These are phyloP conservation scores for Claviceps purpurea DNA, from an alignment of 2,329 filamentous ascomycete genomes.

Conservation along the genomic window DNA sequence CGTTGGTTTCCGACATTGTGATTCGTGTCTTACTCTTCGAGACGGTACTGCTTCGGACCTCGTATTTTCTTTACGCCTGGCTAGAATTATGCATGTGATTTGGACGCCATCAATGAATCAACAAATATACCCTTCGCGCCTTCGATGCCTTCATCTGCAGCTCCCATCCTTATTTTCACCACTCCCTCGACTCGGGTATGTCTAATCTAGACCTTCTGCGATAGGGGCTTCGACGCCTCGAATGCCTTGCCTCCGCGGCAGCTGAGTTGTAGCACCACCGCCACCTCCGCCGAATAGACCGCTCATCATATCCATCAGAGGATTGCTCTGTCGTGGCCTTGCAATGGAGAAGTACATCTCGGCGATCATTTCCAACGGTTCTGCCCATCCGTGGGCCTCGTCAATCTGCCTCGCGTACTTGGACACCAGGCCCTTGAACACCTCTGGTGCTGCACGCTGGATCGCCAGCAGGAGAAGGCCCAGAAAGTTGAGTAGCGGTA, in stretches of 20 bases:
- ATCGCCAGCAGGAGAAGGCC: slow-evolving; percentile 71
- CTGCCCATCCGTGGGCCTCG: slow-evolving; percentile 67
- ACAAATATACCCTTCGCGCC: slow-evolving; percentile 1
- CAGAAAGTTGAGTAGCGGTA: slow-evolving; percentile 93
- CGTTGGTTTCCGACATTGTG: too few relatives aligned
- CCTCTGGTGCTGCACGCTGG: slow-evolving; percentile 62
- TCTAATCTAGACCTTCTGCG: slow-evolving; percentile 46
- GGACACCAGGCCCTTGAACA: slow-evolving; percentile 67
- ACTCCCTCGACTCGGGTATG: not conserved
- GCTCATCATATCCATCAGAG: slow-evolving; percentile 96
- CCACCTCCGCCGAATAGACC: slow-evolving; percentile 79
- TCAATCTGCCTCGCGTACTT: slow-evolving; percentile 72
- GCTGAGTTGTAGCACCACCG: slow-evolving; percentile 27
- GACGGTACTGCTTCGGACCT: not conserved
- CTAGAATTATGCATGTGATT: too few relatives aligned
- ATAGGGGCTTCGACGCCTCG: slow-evolving; percentile 35
- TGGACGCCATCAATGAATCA: slow-evolving; percentile 1
- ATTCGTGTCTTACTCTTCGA: slow-evolving; percentile 10
- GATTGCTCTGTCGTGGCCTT: slow-evolving; percentile 80
- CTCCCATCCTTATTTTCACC: not conserved
- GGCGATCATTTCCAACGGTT: slow-evolving; percentile 71
- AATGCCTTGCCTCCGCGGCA: slow-evolving; percentile 27
- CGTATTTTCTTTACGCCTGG: too few relatives aligned
- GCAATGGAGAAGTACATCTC: slow-evolving; percentile 96
- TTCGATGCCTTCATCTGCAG: too few relatives aligned